Percentiles rank a stretch among this genome's conserved stretches.
These are phyloP conservation scores for Kluyveromyces siamensis DNA, from an alignment of 805 yeast species.

Conservation along the genomic window DNA sequence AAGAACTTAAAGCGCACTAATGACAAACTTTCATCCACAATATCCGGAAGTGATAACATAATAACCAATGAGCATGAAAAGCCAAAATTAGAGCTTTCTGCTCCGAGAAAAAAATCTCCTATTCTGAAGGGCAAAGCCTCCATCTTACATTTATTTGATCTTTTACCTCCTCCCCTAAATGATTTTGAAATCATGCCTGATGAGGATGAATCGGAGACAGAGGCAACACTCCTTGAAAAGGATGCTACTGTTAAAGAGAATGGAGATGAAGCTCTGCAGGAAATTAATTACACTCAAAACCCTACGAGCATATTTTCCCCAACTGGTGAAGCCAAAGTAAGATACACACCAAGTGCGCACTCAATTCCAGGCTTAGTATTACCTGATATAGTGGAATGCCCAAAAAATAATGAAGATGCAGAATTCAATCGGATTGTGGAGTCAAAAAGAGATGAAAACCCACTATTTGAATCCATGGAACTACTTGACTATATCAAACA, in stretches of 20 bases:
- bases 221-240: conserved; percentile 2
- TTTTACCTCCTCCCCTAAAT: conserved; percentile 36
- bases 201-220: conserved; percentile 25
- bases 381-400: conserved; percentile 12
- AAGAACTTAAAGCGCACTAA: conserved; percentile 25
- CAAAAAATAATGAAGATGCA: conserved; percentile 12
- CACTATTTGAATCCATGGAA: conserved; percentile 4
- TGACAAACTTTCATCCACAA: conserved; percentile 11
- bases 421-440: conserved; percentile 18
- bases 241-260: conserved; percentile 2
- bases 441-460: conserved; percentile 4
- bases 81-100: conserved; percentile 27
- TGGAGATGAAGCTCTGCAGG: conserved; percentile 6
- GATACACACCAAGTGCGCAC: neutral
- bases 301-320: neutral
- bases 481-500: neutral
- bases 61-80: conserved; percentile 14
- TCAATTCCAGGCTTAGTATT: conserved; percentile 4
- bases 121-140: neutral
- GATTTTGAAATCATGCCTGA: conserved; percentile 36
- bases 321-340: neutral
- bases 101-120: conserved; percentile 23
- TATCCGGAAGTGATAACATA: conserved; percentile 5
- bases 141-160: conserved; percentile 19
- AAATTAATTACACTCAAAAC: neutral